These are phyloP conservation scores for Leucaena leucocephala DNA, from an alignment of 306 rosid species.

Conservation along the genomic window DNA sequence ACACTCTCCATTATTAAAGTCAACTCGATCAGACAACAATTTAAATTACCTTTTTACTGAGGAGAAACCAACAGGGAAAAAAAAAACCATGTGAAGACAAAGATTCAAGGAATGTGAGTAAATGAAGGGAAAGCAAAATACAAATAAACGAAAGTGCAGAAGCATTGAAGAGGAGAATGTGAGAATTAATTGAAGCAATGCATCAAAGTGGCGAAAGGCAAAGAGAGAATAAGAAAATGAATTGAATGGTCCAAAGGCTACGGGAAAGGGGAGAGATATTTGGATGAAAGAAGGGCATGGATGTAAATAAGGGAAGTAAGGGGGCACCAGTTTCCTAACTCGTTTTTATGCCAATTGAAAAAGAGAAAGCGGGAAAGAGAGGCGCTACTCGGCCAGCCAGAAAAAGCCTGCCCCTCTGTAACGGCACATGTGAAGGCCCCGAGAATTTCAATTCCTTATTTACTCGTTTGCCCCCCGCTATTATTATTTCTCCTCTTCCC, in stretches of 20 bases:
- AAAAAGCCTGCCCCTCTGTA: slow-evolving; percentile 78
- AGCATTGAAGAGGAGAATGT: background rate
- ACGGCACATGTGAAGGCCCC: slow-evolving; percentile 77
- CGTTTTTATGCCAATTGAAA: slow-evolving; percentile 36
- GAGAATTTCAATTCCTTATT: slow-evolving; percentile 40
- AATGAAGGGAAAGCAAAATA: background rate
- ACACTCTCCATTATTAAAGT: no score
- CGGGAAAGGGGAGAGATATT: background rate
- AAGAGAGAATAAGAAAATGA: no score
- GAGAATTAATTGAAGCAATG: background rate
- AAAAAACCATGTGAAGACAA: background rate
- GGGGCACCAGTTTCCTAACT: slow-evolving; percentile 38
- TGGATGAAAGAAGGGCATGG: slow-evolving; percentile 31
- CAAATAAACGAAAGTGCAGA: background rate
- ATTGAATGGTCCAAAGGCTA: slow-evolving; percentile 10
- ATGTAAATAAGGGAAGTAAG: slow-evolving; percentile 34
- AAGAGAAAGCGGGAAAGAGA: background rate
- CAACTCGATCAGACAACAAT: no score
- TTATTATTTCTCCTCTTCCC: background rate
- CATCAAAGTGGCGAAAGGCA: background rate
- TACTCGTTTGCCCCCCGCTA: slow-evolving; percentile 43
- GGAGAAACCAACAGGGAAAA: no score
- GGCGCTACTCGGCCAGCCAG: slow-evolving; percentile 53
- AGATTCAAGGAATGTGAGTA: background rate
- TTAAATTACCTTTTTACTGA: no score